Percentiles rank a stretch among this genome's conserved stretches.
Evolutionary conservation across 2,329 filamentous ascomycete genomes (phyloP).

Genomic region (Paecilomyces formosus): DNA sequence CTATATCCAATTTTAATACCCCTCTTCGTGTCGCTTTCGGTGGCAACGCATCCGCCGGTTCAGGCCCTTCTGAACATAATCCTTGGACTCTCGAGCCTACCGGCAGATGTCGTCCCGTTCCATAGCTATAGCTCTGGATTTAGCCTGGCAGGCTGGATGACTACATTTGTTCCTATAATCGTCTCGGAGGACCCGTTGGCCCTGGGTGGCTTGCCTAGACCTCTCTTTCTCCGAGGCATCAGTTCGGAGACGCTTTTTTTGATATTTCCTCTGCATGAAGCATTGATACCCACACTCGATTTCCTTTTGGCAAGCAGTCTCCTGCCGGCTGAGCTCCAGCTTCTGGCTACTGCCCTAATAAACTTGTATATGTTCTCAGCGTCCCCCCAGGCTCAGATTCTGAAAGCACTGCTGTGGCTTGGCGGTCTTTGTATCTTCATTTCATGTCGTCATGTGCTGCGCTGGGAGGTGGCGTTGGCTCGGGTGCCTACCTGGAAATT

Average conservation of each 20-base stretch:
- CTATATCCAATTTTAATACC: conserved; percentile 76
- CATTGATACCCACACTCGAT: conserved; percentile 64
- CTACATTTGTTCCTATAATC: conserved; percentile 64
- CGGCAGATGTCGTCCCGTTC: conserved; percentile 63
- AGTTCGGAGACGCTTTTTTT: conserved; percentile 54
- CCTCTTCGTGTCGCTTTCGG: conserved; percentile 65
- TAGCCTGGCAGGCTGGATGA: conserved; percentile 68
- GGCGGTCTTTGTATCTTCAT: conserved; percentile 72
- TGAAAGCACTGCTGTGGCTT: conserved; percentile 78
- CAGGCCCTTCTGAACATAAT: conserved; percentile 71
- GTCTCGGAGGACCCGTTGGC: conserved; percentile 37
- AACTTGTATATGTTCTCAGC: conserved; percentile 69
- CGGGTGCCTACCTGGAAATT: conserved; percentile 90
- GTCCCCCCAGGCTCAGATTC: conserved; percentile 75
- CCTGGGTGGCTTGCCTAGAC: conserved; percentile 25
- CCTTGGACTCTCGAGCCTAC: conserved; percentile 71
- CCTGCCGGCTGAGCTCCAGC: conserved; percentile 75
- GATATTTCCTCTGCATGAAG: conserved; percentile 78
- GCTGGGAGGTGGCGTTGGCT: conserved; percentile 77
- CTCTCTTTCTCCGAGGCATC: conserved; percentile 29
- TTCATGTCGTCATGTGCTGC: conserved; percentile 64
- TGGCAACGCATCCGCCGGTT: conserved; percentile 55
- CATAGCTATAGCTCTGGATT: conserved; percentile 49
- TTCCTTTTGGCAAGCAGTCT: conserved; percentile 84
- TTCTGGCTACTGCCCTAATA: conserved; percentile 75